Percentiles rank a stretch among this genome's conserved stretches.
phyloP scores from a whole-genome alignment of 1,284 basidiomycete genomes.

The Cutaneotrichosporon cavernicola region DNA sequence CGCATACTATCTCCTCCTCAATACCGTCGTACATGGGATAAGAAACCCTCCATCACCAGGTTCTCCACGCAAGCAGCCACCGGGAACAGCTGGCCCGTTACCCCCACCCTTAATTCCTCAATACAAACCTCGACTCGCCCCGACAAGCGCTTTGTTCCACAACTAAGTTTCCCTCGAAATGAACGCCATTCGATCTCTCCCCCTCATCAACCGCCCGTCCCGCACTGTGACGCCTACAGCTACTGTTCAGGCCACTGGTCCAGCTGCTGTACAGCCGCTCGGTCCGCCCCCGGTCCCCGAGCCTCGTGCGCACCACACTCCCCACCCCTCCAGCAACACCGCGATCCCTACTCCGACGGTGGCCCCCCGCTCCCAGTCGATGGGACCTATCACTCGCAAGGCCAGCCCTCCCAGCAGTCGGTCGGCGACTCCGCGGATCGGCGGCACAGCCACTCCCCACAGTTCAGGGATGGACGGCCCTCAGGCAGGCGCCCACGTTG shows the following conservation, averaged over 20 bases:
- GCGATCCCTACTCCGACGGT: conserved; percentile 6
- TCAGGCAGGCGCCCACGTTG: conserved; percentile 45
- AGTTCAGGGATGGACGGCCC: conserved; percentile 17
- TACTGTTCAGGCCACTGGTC: conserved; percentile 22
- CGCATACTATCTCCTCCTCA: conserved; percentile 9
- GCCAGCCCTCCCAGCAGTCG: conserved; percentile 28
- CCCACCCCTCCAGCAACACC: conserved; percentile 5
- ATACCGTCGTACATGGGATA: conserved; percentile 33
- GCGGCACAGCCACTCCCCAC: conserved; percentile 7
- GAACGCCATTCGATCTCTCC: conserved; percentile 52
- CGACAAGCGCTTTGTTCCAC: background rate
- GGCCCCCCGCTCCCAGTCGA: conserved; percentile 34
- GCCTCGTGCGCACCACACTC: conserved; percentile 6
- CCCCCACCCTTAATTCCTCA: conserved; percentile 5
- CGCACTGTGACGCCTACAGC: conserved; percentile 49
- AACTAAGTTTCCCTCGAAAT: conserved; percentile 27
- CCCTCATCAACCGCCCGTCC: conserved; percentile 53
- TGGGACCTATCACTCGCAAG: conserved; percentile 19
- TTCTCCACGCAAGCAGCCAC: background rate
- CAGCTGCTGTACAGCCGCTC: conserved; percentile 22
- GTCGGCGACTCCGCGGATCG: conserved; percentile 12
- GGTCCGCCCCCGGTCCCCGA: conserved; percentile 23
- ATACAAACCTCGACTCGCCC: background rate
- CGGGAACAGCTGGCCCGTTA: background rate
- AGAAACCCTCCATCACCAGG: background rate